These are phyloP conservation scores for Cadophora sp. DNA, from an alignment of 2,329 filamentous ascomycete species.

Conservation along the genomic window DNA sequence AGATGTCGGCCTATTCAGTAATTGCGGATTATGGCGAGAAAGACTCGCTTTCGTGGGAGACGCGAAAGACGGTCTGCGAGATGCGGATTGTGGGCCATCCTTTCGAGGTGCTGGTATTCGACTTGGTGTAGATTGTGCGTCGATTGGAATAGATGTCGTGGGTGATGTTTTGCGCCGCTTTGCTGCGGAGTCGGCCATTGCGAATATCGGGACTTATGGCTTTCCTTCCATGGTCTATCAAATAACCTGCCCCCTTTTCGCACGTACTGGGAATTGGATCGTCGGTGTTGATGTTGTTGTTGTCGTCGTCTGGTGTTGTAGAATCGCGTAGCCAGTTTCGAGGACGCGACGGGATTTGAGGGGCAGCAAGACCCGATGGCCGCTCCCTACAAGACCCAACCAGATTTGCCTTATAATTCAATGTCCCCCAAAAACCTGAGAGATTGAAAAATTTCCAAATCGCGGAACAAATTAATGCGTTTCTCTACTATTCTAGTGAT, in stretches of 20 bases:
- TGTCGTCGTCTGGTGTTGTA: slow-evolving; percentile 16
- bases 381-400: not conserved
- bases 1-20: slow-evolving; percentile 53
- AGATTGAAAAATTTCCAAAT: not conserved
- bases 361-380: not conserved
- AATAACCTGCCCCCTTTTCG: slow-evolving; percentile 11
- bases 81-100: slow-evolving; percentile 42
- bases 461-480: not conserved
- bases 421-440: not conserved
- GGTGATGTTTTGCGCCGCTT: slow-evolving; percentile 71
- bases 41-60: slow-evolving; percentile 72
- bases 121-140: slow-evolving; percentile 50
- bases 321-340: slow-evolving; percentile 34
- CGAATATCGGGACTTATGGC: slow-evolving; percentile 9
- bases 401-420: not conserved
- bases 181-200: slow-evolving; percentile 63
- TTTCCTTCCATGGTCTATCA: slow-evolving; percentile 26
- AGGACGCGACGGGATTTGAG: slow-evolving; percentile 33
- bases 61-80: slow-evolving; percentile 62
- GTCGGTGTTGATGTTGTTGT: slow-evolving; percentile 13
- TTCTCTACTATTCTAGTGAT: not conserved
- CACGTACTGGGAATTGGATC: not conserved
- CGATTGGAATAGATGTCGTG: slow-evolving; percentile 52
- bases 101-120: slow-evolving; percentile 38
- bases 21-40: slow-evolving; percentile 64